Conservation (phyloP, 2,329 filamentous ascomycete species). For the Xylariaceae sp. region DNA sequence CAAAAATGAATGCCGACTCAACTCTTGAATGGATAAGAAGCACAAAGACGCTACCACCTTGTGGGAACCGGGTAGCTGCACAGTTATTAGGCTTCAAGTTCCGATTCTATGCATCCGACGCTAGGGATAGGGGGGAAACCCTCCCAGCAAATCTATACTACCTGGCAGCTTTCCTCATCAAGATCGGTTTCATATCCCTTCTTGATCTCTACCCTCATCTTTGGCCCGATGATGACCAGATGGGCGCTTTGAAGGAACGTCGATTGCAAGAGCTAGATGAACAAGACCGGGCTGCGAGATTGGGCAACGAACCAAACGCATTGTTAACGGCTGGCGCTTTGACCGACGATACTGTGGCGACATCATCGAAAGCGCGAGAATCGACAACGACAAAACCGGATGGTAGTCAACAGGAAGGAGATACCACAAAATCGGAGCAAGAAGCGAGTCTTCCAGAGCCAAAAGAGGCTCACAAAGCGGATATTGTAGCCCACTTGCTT, state of each 20-base stretch:
- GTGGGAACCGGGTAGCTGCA: constrained; percentile 87
- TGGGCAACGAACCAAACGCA: constrained; percentile 77
- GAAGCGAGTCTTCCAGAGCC: constrained; percentile 67
- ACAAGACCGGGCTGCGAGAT: constrained; percentile 70
- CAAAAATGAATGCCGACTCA: constrained; percentile 42
- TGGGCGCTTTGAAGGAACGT: constrained; percentile 72
- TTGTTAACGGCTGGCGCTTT: constrained; percentile 85
- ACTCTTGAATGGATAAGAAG: constrained; percentile 71
- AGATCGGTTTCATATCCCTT: constrained; percentile 94
- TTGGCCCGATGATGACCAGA: constrained; percentile 80
- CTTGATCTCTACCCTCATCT: constrained; percentile 90
- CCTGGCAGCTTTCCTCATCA: constrained; percentile 88
- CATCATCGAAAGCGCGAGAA: constrained; percentile 56
- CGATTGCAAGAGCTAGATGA: constrained; percentile 77
- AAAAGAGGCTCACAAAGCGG: constrained; percentile 78
- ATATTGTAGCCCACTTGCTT: constrained; percentile 80
- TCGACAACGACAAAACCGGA: constrained; percentile 53
- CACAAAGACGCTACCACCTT: constrained; percentile 80
- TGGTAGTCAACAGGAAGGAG: constrained; percentile 50
- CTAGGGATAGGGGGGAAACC: constrained; percentile 73
- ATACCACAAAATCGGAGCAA: constrained; percentile 48
- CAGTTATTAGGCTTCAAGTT: constrained; percentile 97
- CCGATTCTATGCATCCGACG: constrained; percentile 85
- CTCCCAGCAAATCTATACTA: constrained; percentile 93
- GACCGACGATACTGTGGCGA: constrained; percentile 73